Evolutionary conservation across 2,329 filamentous ascomycete genomes (phyloP), one percentile per base, ranked within the genome.

Genomic region (Penicillium vulpinum): DNA sequence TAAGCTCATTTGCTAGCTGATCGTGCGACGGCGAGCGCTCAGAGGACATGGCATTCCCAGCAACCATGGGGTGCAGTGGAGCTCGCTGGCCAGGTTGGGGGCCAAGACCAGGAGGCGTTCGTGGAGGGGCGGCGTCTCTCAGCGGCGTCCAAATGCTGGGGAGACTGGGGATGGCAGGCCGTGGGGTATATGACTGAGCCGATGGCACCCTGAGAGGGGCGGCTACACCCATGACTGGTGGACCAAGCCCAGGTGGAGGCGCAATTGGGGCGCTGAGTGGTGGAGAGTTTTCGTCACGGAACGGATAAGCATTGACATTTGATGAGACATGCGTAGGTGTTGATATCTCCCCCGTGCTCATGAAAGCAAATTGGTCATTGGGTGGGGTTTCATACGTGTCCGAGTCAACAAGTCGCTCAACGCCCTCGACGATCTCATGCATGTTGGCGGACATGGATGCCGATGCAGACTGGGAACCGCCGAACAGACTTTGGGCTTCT

Each of bases 391-490:
- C 73, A 47, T 73, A 75, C 6, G 72, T 74, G 55, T 76, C 73
- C 16, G 73, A 76, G 51, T 76, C 73, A 6, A 76, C 73, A 47
- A 76, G 60, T 40, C 71, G 67, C 48, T 75, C 73, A 9, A 76
- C 72, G 21, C 68, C 73, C 53, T 75, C 73, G 6, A 74, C 70
- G 31, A 76, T 75, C 22, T 73, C 69, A 50, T 75, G 63, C 71
- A 76, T 75, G 31, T 73, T 75, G 22, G 72, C 70, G 5, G 80
- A 74, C 57, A 78, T 71, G 1, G 75, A 76, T 28, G 70, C 70
- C 1, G 75, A 80, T 21, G 80, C 77, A n/a, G 80, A 78, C 54
- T 82, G 80, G 4, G 80, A 81, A 43, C 67, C 70, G 21, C 68
- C 69, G 47, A 71, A 74, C 39, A 68, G 61, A 54, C 71, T 75